Evolutionary conservation across 352 stramenopile genomes (phyloP).

Genomic region (Thalassiosira mediterranea): DNA sequence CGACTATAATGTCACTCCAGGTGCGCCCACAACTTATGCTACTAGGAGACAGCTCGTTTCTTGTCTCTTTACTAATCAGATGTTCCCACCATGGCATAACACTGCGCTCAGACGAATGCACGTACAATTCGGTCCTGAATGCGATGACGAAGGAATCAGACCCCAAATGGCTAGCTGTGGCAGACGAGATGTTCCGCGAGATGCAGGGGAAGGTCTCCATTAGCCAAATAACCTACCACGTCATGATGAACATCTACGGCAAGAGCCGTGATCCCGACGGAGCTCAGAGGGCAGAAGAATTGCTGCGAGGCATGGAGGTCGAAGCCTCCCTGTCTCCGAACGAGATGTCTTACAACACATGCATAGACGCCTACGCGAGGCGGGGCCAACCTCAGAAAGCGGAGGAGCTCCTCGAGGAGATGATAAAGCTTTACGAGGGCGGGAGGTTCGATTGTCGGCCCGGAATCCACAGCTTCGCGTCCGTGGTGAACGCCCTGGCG

Average conservation of each 20-base stretch:
- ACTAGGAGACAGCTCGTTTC: no score
- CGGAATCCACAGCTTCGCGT: slow-evolving; percentile 47
- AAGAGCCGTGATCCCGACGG: slow-evolving; percentile 26
- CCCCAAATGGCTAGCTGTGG: slow-evolving; percentile 9
- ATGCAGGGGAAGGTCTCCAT: slow-evolving; percentile 34
- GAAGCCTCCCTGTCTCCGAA: slow-evolving; percentile 9
- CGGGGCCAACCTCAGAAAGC: slow-evolving; percentile 25
- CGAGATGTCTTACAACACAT: slow-evolving; percentile 42
- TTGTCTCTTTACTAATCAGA: no score
- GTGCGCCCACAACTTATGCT: no score
- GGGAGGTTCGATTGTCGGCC: slow-evolving; percentile 18
- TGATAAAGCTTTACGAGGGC: slow-evolving; percentile 28
- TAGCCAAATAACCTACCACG: slow-evolving; percentile 33
- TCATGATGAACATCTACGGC: slow-evolving; percentile 45
- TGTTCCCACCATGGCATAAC: no score
- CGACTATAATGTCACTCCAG: no score
- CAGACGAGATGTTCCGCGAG: slow-evolving; percentile 35
- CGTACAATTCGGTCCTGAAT: slow-evolving; percentile 45
- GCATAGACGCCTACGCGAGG: slow-evolving; percentile 44
- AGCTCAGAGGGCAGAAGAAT: slow-evolving; percentile 30
- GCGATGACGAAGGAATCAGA: slow-evolving; percentile 36
- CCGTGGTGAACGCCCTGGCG: slow-evolving; percentile 41
- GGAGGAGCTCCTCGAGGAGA: slow-evolving; percentile 38
- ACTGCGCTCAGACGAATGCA: slow-evolving; percentile 31
- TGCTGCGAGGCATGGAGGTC: slow-evolving; percentile 32